A percentile compares a stretch with the other conserved stretches of the same genome.
Evolutionary conservation across 192 early-diverging fungal species (phyloP).

Genomic region (Coemansia sp.): DNA sequence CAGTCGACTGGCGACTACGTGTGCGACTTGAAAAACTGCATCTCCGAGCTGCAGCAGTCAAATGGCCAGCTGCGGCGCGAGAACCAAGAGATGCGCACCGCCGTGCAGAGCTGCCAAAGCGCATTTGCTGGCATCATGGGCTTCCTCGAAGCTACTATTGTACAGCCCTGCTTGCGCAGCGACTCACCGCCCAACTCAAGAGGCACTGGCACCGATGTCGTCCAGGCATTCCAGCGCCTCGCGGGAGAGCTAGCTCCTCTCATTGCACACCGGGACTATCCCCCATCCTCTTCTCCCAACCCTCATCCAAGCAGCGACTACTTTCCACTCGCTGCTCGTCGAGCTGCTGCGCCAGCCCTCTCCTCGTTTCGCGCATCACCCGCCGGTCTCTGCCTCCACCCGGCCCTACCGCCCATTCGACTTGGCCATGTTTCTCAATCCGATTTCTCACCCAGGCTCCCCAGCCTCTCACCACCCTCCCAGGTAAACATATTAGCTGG

Average conservation of each 20-base stretch:
- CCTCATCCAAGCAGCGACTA: background rate
- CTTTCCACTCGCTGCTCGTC: background rate
- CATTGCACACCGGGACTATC: slow-evolving; percentile 8
- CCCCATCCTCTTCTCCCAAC: background rate
- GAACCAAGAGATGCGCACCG: slow-evolving; percentile 46
- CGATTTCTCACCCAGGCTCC: slow-evolving; percentile 15
- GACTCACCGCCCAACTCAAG: background rate
- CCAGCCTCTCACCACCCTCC: slow-evolving; percentile 47
- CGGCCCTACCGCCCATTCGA: slow-evolving; percentile 44
- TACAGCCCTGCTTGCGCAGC: slow-evolving; percentile 20
- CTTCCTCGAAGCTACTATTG: slow-evolving; percentile 45
- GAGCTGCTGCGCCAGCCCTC: background rate
- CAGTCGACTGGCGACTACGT: slow-evolving; percentile 21
- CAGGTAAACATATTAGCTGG: background rate
- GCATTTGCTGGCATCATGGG: slow-evolving; percentile 47
- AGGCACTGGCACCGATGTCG: slow-evolving; percentile 7
- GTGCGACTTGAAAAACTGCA: slow-evolving; percentile 23
- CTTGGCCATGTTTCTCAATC: slow-evolving; percentile 35
- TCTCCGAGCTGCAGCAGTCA: slow-evolving; percentile 32
- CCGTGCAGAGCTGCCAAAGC: slow-evolving; percentile 25
- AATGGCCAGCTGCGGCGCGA: slow-evolving; percentile 40
- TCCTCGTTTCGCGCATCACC: slow-evolving; percentile 24
- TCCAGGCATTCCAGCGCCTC: slow-evolving; percentile 35
- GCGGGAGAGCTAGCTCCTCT: slow-evolving; percentile 32
- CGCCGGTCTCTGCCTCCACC: slow-evolving; percentile 4